Percentiles rank a stretch among this genome's conserved stretches.
Conservation (phyloP, 2,329 filamentous ascomycete species). For the Talaromyces piceae region DNA sequence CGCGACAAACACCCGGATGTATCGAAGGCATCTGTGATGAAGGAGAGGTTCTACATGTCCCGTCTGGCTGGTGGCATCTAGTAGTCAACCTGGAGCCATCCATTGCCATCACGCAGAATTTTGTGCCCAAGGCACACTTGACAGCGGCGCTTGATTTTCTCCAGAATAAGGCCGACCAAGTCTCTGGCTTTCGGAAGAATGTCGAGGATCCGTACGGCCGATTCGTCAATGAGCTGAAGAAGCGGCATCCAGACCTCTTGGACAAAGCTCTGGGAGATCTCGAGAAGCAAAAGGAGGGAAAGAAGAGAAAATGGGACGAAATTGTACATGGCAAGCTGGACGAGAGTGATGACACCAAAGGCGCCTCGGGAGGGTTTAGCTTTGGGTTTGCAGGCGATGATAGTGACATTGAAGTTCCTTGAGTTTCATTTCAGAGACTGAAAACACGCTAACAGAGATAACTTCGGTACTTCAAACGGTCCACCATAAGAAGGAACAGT, state of each 20-base stretch:
- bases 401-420: slow-evolving; percentile 46
- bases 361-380: slow-evolving; percentile 44
- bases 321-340: slow-evolving; percentile 54
- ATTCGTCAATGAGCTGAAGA: slow-evolving; percentile 62
- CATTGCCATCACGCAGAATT: slow-evolving; percentile 91
- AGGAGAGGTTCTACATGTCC: slow-evolving; percentile 86
- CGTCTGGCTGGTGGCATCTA: slow-evolving; percentile 93
- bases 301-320: slow-evolving; percentile 81
- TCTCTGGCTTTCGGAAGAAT: slow-evolving; percentile 73
- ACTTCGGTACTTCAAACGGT: no score
- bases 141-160: slow-evolving; percentile 72
- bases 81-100: slow-evolving; percentile 81
- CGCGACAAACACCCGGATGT: slow-evolving; percentile 67
- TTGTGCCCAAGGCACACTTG: slow-evolving; percentile 71
- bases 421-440: not conserved
- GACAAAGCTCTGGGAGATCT: slow-evolving; percentile 58
- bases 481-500: no score
- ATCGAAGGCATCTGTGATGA: slow-evolving; percentile 74
- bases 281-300: slow-evolving; percentile 54
- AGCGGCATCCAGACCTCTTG: slow-evolving; percentile 59
- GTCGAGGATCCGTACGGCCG: slow-evolving; percentile 65
- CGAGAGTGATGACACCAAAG: slow-evolving; percentile 16
- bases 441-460: not conserved
- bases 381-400: slow-evolving; percentile 56
- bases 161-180: slow-evolving; percentile 71